These are phyloP conservation scores for Phlebiopsis flavidoalba DNA, from an alignment of 768 basidiomycete genomes.

Conservation along the genomic window DNA sequence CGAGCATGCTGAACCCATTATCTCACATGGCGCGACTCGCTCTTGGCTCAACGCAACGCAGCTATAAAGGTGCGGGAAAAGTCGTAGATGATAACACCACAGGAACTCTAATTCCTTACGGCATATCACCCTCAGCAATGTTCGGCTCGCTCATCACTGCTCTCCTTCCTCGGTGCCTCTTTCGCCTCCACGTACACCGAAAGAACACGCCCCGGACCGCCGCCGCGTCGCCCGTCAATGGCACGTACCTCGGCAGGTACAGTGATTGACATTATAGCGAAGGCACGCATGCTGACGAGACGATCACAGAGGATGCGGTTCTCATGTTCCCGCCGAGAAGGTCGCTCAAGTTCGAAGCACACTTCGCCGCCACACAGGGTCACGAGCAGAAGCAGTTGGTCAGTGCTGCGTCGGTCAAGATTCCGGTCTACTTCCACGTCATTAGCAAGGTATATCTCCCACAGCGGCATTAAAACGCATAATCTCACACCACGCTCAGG, in stretches of 20 bases:
- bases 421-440: slow-evolving; percentile 43
- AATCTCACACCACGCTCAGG: slow-evolving; percentile 6
- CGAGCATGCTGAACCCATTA: neutral
- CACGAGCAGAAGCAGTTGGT: slow-evolving; percentile 8
- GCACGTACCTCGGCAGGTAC: slow-evolving; percentile 18
- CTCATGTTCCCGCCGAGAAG: slow-evolving; percentile 30
- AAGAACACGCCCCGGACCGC: too few relatives aligned
- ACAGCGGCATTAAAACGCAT: neutral
- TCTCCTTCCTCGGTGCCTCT: slow-evolving; percentile 6
- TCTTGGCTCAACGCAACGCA: neutral
- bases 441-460: slow-evolving; percentile 24
- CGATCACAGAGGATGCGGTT: slow-evolving; percentile 34
- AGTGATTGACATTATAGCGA: neutral
- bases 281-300: neutral
- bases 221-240: slow-evolving; percentile 3
- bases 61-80: neutral
- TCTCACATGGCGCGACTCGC: neutral
- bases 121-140: neutral
- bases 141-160: neutral
- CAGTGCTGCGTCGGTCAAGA: slow-evolving; percentile 10
- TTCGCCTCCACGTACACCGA: too few relatives aligned
- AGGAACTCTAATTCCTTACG: neutral
- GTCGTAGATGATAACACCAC: neutral
- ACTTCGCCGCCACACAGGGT: slow-evolving; percentile 39
- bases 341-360: slow-evolving; percentile 32